phyloP scores from a whole-genome alignment of 2,329 filamentous ascomycete genomes.

The Colletotrichum tamarilloi region DNA sequence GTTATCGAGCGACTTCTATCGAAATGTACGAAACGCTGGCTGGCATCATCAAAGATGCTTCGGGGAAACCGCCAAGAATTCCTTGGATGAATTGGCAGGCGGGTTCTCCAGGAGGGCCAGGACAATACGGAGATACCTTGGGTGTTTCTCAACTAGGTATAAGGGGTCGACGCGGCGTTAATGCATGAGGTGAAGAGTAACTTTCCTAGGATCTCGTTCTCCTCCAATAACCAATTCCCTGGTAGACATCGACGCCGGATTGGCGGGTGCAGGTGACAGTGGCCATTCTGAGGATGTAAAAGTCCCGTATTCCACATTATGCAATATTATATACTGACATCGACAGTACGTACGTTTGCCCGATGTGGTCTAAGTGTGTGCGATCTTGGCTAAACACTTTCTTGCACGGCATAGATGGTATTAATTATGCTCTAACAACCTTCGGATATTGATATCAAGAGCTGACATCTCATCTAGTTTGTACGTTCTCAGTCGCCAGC shows the following conservation, averaged over 20 bases:
- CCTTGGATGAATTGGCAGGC: not conserved
- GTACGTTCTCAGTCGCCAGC: not conserved
- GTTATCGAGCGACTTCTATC: not conserved
- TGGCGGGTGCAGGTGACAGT: not conserved
- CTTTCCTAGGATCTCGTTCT: slow-evolving; percentile 2
- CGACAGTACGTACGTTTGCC: not conserved
- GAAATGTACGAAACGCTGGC: not conserved
- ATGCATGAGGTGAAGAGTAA: slow-evolving; percentile 3
- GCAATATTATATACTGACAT: not conserved
- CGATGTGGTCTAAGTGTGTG: not conserved
- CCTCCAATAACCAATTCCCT: not conserved
- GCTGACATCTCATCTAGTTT: not conserved
- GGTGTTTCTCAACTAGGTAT: not conserved
- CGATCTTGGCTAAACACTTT: not conserved
- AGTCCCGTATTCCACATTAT: not conserved
- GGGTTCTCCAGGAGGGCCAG: rapidly evolving
- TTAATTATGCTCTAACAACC: not conserved
- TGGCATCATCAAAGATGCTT: rapidly evolving
- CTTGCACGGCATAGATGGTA: not conserved
- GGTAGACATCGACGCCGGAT: rapidly evolving
- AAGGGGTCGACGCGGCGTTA: not conserved
- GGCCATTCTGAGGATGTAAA: not conserved
- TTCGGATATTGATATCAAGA: not conserved
- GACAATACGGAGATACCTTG: not conserved
- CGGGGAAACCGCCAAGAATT: not conserved